Conservation (phyloP, 2,329 filamentous ascomycete genomes). For the Scolecobasidium constrictum region DNA sequence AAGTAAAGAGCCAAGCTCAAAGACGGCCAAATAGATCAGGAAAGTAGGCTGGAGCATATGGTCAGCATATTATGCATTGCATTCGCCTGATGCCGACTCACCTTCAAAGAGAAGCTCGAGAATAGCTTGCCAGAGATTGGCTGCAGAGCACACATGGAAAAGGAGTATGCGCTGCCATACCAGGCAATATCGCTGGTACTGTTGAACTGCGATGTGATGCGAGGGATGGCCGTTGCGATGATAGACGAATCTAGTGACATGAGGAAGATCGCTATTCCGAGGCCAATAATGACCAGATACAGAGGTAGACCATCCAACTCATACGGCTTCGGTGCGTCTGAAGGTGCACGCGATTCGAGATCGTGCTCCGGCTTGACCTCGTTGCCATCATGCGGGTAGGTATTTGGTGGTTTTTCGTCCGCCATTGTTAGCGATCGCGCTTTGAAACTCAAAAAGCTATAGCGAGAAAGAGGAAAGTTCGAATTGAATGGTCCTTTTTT, state of each 20-base stretch:
- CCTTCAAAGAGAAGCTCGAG: conserved; percentile 8
- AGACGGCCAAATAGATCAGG: conserved; percentile 30
- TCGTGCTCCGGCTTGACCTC: too few relatives aligned
- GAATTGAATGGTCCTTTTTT: too few relatives aligned
- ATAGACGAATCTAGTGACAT: background rate
- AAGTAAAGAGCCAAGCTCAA: conserved; percentile 50
- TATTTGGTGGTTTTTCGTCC: too few relatives aligned
- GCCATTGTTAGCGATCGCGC: too few relatives aligned
- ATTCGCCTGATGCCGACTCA: background rate
- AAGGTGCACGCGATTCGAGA: too few relatives aligned
- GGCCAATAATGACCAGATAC: background rate
- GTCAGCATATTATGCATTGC: background rate
- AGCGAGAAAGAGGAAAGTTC: too few relatives aligned
- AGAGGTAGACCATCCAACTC: background rate
- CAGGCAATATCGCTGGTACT: conserved; percentile 6
- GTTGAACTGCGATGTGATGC: conserved; percentile 16
- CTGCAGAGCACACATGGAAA: conserved; percentile 5
- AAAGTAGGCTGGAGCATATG: background rate
- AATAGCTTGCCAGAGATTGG: conserved; percentile 9
- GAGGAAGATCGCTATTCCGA: background rate
- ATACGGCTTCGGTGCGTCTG: too few relatives aligned
- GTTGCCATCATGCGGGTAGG: too few relatives aligned
- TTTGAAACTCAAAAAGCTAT: too few relatives aligned
- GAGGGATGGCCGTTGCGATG: conserved; percentile 29
- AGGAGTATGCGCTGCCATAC: conserved; percentile 10